Evolutionary conservation across 768 basidiomycete species (phyloP).

Genomic region (Kwoniella sp.): DNA sequence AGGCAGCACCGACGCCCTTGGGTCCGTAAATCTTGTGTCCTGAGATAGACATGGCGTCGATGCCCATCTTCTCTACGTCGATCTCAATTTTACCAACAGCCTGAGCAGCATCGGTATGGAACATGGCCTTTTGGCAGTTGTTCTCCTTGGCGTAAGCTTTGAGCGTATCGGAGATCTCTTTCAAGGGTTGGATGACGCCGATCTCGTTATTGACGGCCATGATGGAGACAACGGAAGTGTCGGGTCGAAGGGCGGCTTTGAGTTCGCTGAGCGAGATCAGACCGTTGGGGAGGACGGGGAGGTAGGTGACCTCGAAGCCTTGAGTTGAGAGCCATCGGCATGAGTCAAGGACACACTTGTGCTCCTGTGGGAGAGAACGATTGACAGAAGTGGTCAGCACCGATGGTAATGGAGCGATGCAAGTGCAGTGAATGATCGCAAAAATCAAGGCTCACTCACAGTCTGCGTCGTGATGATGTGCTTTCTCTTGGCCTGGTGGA

Average conservation of each 20-base stretch:
- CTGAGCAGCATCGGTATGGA: conserved; percentile 98
- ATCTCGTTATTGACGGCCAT: conserved; percentile 99
- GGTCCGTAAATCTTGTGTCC: conserved; percentile 99
- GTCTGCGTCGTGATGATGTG: conserved; percentile 96
- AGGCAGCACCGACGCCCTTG: conserved; percentile 92
- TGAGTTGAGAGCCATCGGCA: conserved; percentile 93
- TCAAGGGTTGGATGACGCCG: conserved; percentile 94
- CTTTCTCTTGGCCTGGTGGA: conserved; percentile 87
- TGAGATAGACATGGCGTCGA: conserved; percentile 90
- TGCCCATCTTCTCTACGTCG: conserved; percentile 91
- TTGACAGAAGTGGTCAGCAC: too few species aligned
- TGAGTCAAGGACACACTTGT: conserved; percentile 98
- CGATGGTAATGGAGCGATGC: neutral
- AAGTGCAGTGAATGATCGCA: too few species aligned
- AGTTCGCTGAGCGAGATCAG: conserved; percentile 76
- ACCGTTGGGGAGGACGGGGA: conserved; percentile 89
- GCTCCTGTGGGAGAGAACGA: conserved; percentile 66
- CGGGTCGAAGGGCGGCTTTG: conserved; percentile 84
- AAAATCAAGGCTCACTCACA: conserved; percentile 59
- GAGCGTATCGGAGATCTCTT: conserved; percentile 85
- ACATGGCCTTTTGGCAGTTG: conserved; percentile 67
- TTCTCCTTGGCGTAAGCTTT: conserved; percentile 69
- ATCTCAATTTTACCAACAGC: conserved; percentile 87
- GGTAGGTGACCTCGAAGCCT: conserved; percentile 95
- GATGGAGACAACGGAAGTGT: conserved; percentile 90